A percentile compares a stretch with the other conserved stretches of the same genome.
Conservation (phyloP, 2,329 filamentous ascomycete genomes). For the Phialophora macrospora region DNA sequence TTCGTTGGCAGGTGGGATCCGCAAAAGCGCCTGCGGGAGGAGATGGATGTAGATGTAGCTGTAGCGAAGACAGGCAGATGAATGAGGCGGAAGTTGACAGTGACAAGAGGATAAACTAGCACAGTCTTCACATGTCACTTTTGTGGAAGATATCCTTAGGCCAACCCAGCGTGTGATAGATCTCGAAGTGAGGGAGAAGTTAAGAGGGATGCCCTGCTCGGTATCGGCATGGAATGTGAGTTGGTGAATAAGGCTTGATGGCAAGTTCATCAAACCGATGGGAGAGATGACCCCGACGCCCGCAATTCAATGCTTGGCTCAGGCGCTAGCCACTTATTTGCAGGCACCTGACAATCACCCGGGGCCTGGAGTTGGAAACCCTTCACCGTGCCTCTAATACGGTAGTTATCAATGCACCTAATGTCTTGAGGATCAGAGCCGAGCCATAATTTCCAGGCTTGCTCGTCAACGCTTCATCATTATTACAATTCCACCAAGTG, state of each 20-base stretch:
- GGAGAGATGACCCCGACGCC: slow-evolving; percentile 31
- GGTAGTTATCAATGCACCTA: background rate
- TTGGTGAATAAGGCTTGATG: slow-evolving; percentile 27
- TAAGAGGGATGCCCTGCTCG: background rate
- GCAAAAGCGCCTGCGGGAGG: background rate
- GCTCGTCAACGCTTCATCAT: background rate
- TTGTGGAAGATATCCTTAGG: background rate
- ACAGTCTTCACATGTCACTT: slow-evolving; percentile 3
- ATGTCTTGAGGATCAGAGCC: background rate
- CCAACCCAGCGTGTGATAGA: background rate
- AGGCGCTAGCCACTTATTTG: slow-evolving; percentile 5
- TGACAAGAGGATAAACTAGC: background rate
- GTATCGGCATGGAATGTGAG: slow-evolving; percentile 16
- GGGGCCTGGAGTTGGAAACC: background rate
- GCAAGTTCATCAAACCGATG: slow-evolving; percentile 26
- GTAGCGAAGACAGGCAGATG: background rate
- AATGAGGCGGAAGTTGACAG: background rate
- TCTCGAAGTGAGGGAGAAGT: background rate
- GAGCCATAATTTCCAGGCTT: background rate
- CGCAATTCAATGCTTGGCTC: slow-evolving; percentile 34
- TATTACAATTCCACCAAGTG: background rate
- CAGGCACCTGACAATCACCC: background rate
- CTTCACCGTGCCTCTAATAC: background rate
- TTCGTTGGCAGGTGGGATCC: background rate
- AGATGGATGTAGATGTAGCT: slow-evolving; percentile 6